These are phyloP conservation scores for Saccharata proteae DNA, from an alignment of 2,329 filamentous ascomycete genomes.

Conservation along the genomic window DNA sequence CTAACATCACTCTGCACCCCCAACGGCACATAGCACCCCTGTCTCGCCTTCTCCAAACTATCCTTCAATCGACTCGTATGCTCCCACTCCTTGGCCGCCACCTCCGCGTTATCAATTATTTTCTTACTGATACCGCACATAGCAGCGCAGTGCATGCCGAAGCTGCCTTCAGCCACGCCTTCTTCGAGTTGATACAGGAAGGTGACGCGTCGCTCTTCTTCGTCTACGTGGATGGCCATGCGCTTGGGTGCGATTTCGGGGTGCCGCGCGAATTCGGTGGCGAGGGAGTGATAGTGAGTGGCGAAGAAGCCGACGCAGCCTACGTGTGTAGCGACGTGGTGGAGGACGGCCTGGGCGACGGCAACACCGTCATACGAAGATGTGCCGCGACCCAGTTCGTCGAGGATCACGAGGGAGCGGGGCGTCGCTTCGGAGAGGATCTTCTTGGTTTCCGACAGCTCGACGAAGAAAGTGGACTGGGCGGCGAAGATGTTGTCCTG, in stretches of 20 bases:
- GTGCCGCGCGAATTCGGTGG: slow-evolving; percentile 78
- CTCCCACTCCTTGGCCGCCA: slow-evolving; percentile 85
- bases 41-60: slow-evolving; percentile 57
- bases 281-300: slow-evolving; percentile 91
- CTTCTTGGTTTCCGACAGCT: slow-evolving; percentile 95
- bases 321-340: slow-evolving; percentile 86
- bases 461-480: slow-evolving; percentile 96
- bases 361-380: slow-evolving; percentile 94
- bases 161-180: slow-evolving; percentile 89
- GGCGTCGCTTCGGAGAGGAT: slow-evolving; percentile 90
- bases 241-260: slow-evolving; percentile 76
- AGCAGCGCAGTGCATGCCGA: slow-evolving; percentile 96
- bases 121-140: slow-evolving; percentile 89
- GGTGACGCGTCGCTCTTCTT: slow-evolving; percentile 71
- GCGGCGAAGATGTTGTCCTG: slow-evolving; percentile 99
- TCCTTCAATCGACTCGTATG: slow-evolving; percentile 86
- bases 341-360: slow-evolving; percentile 92
- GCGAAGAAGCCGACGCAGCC: slow-evolving; percentile 95
- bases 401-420: slow-evolving; percentile 87
- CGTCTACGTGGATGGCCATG: slow-evolving; percentile 93
- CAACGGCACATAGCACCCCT: slow-evolving; percentile 69
- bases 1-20: slow-evolving; percentile 82
- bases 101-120: slow-evolving; percentile 77
- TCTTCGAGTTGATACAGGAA: slow-evolving; percentile 92
- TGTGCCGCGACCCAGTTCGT: slow-evolving; percentile 90